Evolutionary conservation across 176 grass and related monocot species (phyloP).

Genomic region (Musa troglodytarum): DNA sequence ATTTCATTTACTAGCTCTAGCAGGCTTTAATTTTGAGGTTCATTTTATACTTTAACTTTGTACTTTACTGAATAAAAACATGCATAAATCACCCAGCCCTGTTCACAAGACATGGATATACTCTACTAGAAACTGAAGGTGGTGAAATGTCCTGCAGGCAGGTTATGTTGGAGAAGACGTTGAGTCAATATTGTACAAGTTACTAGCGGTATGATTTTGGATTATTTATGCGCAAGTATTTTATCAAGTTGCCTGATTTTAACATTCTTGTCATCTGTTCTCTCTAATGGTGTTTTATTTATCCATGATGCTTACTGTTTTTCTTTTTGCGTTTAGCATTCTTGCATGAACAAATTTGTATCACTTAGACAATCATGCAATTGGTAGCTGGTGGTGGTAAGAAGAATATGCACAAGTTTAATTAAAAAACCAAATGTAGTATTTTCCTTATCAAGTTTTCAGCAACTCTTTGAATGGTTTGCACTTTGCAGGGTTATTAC

Average conservation of each 20-base stretch:
- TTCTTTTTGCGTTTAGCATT: neutral
- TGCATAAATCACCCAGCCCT: neutral
- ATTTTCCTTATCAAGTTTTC: neutral
- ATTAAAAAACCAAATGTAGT: neutral
- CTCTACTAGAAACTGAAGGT: conserved; percentile 10
- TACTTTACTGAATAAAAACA: neutral
- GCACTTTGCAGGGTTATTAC: neutral
- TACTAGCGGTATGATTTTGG: conserved; percentile 59
- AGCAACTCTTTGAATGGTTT: neutral
- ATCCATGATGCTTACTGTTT: neutral
- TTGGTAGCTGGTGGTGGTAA: neutral
- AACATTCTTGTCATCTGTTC: conserved; percentile 10
- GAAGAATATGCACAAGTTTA: neutral
- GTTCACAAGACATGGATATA: neutral
- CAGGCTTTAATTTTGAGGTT: neutral
- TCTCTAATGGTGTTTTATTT: neutral
- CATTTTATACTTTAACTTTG: neutral
- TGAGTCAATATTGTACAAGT: conserved; percentile 93
- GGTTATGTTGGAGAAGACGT: conserved; percentile 99
- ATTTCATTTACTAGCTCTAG: too few relatives aligned
- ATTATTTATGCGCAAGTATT: conserved; percentile 7
- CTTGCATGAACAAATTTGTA: neutral
- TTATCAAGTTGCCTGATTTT: conserved; percentile 12
- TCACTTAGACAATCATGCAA: neutral
- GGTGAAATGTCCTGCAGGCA: conserved; percentile 47